Evolutionary conservation across 306 rosid species (phyloP), one percentile per base, ranked within the genome.

Genomic region (Gastrolobium villosum): DNA sequence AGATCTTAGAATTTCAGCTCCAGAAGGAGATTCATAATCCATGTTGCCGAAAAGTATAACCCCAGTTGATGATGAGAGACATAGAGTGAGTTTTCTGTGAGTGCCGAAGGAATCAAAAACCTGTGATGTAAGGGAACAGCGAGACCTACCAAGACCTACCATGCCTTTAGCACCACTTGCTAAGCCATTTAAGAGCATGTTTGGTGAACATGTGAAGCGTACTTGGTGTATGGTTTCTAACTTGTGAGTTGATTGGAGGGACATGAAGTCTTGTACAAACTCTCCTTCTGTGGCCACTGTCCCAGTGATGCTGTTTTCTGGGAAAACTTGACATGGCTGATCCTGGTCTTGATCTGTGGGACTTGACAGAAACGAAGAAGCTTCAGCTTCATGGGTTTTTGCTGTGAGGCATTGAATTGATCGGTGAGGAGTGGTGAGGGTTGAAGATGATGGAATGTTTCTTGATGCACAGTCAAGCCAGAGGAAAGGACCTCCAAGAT

Each of bases 11-110:
- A 81, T 64, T 11, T 79, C 81, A 1, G 80, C 32, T 14, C 81
- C 78, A 7, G 78, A 61, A 37, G 31, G 30, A 2, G 88, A 76
- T 13, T 28, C 44, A 14, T n/a, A 39, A 10, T 48, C 15, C n/a
- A 7, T 6, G 77, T 13, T 59, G 5, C 85, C 85, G 2, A 77
- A 77, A 1, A 85, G 48, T 2, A 88, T 36, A 68, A 86, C 81
- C 9, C 97, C 93, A 43, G 67, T 44, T 5, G 93, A 86, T 7
- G 93, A 85, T 1, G 93, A 90, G 8, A 92, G 52, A 40, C 93
- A 92, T 39, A 86, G 49, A 1, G 84, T 55, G 82, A 92, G 83
- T 46, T 85, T 84, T 4, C 76, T 62, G 35, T 71, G 70, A 3
- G 86, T 70, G 39, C 37, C 44, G 4, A 88, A 65, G n/a, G 82